Percentiles rank a stretch among this genome's conserved stretches.
phyloP scores from a whole-genome alignment of 495 filamentous ascomycete species.

The Penicillium parvum region DNA sequence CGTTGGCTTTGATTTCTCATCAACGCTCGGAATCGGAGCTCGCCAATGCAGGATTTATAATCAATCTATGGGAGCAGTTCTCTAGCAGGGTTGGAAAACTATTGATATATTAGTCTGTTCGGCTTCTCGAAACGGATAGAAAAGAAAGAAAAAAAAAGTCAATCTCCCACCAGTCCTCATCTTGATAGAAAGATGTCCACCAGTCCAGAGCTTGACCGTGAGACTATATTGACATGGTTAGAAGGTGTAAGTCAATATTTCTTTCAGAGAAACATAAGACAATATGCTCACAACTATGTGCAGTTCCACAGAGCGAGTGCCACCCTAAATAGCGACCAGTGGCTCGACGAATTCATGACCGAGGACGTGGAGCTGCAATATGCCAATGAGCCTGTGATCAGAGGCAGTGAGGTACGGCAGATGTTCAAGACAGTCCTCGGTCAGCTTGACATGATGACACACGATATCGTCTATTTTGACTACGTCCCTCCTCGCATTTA shows the following conservation, averaged over 20 bases:
- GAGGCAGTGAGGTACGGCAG: conserved; percentile 8
- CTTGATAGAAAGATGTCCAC: background rate
- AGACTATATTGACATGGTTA: background rate
- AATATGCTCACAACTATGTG: background rate
- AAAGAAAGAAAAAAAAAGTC: no score
- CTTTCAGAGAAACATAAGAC: background rate
- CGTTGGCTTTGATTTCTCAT: no score
- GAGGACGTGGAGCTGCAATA: conserved; percentile 12
- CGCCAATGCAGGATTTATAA: conserved; percentile 1
- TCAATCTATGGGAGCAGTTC: background rate
- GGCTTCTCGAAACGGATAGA: no score
- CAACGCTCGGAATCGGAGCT: background rate
- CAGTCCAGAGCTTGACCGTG: conserved; percentile 2
- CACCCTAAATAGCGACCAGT: conserved; percentile 5
- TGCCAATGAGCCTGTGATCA: conserved; percentile 7
- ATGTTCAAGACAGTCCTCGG: conserved; percentile 9
- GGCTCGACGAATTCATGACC: conserved; percentile 12
- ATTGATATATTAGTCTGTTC: background rate
- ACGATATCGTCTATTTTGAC: conserved; percentile 10
- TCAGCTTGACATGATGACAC: conserved; percentile 8
- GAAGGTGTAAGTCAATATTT: conserved; percentile 3
- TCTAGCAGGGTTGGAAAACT: background rate
- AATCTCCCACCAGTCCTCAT: no score
- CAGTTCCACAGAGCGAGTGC: conserved; percentile 7
- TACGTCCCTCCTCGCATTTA: conserved; percentile 11